Evolutionary conservation across 2,329 filamentous ascomycete genomes (phyloP), one percentile per base, ranked within the genome.

Genomic region (Endocalyx cinctus): DNA sequence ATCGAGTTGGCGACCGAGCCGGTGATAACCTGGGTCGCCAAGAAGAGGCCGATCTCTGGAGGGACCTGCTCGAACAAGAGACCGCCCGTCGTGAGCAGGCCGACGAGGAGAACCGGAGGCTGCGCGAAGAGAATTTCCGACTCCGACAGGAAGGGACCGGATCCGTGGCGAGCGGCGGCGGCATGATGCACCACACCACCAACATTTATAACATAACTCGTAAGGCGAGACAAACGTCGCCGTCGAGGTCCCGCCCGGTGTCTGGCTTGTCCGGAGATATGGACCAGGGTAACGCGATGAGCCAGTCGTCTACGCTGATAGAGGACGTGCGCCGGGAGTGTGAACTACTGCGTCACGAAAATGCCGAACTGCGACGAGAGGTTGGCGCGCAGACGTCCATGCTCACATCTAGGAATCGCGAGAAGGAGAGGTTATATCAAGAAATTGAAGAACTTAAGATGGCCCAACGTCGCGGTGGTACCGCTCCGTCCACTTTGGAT

Each of bases 381-480:
- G 85, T 97, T 18, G 87, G 89, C 41, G 92, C 92, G 3, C 92
- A 98, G 58, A 94, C 89, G 1, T 96, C 89, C 0, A 97, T 98
- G 87, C 74, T 98, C 20, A 96, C 90, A 1, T 97, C 92, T 22
- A 77, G 92, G 16, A 96, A 96, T 53, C 84, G 88, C 17, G 92
- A 98, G 56, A 94, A 95, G 55, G 89, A 97, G 56, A 79, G 88
- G 5, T 70, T 98, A 7, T 94, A 97, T 58, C 87, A 95, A 55
- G 90, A 98, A 57, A 97, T 97, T 42, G 92, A 98, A 61, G 89
- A 96, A 41, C 70, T 98, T 42, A 98, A 97, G 63, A 79, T 97
- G 50, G 79, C 84, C 2, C 82, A 88, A 45, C 81, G 88, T 34
- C 80, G 87, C 42, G 78, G 77, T 18, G 84, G 74, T 46, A 52